A percentile compares a stretch with the other conserved stretches of the same genome.
These are phyloP conservation scores for Phytophthora crassamura DNA, from an alignment of 352 stramenopile species.

Conservation along the genomic window DNA sequence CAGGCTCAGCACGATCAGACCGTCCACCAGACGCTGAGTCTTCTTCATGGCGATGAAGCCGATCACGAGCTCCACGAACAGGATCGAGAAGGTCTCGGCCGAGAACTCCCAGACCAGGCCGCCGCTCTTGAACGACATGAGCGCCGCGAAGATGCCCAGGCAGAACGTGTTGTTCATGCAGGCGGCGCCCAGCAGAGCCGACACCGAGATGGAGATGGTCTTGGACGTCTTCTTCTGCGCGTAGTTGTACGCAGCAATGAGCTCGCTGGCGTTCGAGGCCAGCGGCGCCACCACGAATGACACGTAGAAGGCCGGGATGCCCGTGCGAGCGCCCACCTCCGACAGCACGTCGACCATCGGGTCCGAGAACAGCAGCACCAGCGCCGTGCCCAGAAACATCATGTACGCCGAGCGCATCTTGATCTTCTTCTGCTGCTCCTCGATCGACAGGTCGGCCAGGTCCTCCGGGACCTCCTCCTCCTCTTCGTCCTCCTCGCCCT, in stretches of 20 bases:
- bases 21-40: slow-evolving; percentile 88
- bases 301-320: slow-evolving; percentile 97
- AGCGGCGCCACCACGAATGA: slow-evolving; percentile 97
- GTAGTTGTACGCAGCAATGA: slow-evolving; percentile 98
- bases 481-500: slow-evolving; percentile 90
- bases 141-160: slow-evolving; percentile 97
- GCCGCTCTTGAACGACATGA: slow-evolving; percentile 94
- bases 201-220: slow-evolving; percentile 97
- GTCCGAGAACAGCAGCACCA: slow-evolving; percentile 97
- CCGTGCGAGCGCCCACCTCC: slow-evolving; percentile 90
- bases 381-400: slow-evolving; percentile 93
- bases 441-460: slow-evolving; percentile 91
- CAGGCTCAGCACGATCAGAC: slow-evolving; percentile 85
- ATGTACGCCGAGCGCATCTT: slow-evolving; percentile 94
- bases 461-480: slow-evolving; percentile 96
- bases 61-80: slow-evolving; percentile 95
- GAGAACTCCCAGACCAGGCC: slow-evolving; percentile 98
- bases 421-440: slow-evolving; percentile 96
- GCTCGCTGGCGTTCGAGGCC: slow-evolving; percentile 98
- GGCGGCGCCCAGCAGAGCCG: slow-evolving; percentile 93
- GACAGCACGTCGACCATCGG: slow-evolving; percentile 98
- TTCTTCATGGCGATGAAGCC: slow-evolving; percentile 86
- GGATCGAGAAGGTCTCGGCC: slow-evolving; percentile 96
- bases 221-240: slow-evolving; percentile 98
- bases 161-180: slow-evolving; percentile 99